Evolutionary conservation across 345 rosid species (phyloP), one percentile per base, ranked within the genome.

Genomic region (Brassica juncea): DNA sequence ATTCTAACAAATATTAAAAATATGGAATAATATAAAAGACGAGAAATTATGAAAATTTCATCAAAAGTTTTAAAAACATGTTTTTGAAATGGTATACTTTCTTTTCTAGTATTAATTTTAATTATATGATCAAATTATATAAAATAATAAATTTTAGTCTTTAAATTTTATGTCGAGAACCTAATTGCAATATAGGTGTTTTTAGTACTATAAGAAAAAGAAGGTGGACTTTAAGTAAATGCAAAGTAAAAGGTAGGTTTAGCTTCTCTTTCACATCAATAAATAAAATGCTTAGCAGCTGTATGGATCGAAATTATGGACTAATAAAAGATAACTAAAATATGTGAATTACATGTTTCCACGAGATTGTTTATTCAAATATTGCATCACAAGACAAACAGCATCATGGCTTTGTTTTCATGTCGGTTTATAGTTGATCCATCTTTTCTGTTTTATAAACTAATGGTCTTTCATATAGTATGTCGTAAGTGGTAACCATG

Each of bases 361-460:
- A 75, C 76, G 76, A 39, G 72, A 80, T 28, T 62, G 12, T 16
- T 69, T 68, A 66, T 59, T 32, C 39, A 67, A 44, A 54, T 70
- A 69, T 63, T 80, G 66, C 75, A 63, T 80, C 76, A 75, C 76
- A 74, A 70, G 83, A 75, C 83, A 75, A 75, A 80, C 63, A 74
- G 72, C 83, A 80, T 64, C 68, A 69, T 80, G 79, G 62, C 80
- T 63, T 70, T 80, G 83, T 80, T 67, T 69, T 39, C 80, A 69
- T 80, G 83, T 75, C 83, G 79, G 72, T 75, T 75, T 70, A 70
- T 80, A 61, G 78, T 74, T 69, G 74, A 28, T 69, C 72, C 72
- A 68, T 80, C 62, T 64, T 64, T 75, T 70, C 74, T 63, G 60
- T 4, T 30, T 44, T 67, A 31, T 68, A 67, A 44, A 59, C 5